Evolutionary conservation across 305 asterid species (phyloP).

Genomic region (Coffea humblotiana): DNA sequence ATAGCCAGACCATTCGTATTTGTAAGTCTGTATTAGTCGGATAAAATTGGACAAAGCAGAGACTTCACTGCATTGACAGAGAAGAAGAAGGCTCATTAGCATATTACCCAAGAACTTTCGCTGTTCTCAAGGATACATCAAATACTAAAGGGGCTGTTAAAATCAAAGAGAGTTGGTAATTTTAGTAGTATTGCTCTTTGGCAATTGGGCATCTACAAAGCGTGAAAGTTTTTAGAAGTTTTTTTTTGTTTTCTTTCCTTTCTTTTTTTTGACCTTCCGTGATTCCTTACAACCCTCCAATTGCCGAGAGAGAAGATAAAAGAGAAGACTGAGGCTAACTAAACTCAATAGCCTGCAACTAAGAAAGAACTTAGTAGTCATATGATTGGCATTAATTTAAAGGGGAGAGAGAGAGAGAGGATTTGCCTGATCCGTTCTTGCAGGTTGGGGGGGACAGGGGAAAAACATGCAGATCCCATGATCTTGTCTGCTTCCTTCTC

Average conservation of each 20-base stretch:
- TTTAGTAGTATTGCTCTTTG: neutral
- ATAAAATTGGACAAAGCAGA: neutral
- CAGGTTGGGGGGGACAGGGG: slow-evolving; percentile 12
- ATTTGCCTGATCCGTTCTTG: slow-evolving; percentile 48
- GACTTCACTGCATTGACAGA: neutral
- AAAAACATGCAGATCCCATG: slow-evolving; percentile 60
- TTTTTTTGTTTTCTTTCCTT: neutral
- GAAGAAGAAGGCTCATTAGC: no score
- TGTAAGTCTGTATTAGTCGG: no score
- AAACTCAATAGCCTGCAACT: neutral
- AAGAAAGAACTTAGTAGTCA: neutral
- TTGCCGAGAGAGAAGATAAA: neutral
- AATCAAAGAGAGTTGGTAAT: neutral
- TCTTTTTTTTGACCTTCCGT: no score
- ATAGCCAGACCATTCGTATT: no score
- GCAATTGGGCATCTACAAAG: neutral
- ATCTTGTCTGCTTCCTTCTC: slow-evolving; percentile 38
- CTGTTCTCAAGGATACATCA: neutral
- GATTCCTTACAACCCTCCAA: no score
- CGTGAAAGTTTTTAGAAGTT: neutral
- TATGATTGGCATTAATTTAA: neutral
- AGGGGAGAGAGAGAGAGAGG: slow-evolving; percentile 17
- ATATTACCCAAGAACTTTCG: no score
- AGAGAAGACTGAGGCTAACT: neutral
- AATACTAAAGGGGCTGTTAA: no score